These are phyloP conservation scores for Dryadomyces sulphureus DNA, from an alignment of 2,329 filamentous ascomycete species.

Conservation along the genomic window DNA sequence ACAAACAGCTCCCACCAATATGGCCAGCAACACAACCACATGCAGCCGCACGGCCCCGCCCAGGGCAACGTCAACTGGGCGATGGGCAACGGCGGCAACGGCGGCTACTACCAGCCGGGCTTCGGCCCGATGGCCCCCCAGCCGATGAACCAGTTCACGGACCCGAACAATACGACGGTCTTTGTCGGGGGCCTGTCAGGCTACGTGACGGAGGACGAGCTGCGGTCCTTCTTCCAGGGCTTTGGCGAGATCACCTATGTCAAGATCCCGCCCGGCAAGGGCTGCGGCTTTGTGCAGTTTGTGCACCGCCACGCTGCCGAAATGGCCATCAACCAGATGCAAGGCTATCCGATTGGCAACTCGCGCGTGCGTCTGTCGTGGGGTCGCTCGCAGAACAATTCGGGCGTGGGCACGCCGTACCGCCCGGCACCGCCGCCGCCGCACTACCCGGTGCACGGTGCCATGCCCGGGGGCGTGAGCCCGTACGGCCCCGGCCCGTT, in stretches of 20 bases:
- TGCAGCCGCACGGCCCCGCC: conserved; percentile 23
- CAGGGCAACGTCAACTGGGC: conserved; percentile 29
- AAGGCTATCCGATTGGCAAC: conserved; percentile 98
- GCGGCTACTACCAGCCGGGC: conserved; percentile 21
- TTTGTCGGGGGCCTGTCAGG: conserved; percentile 95
- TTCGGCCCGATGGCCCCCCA: conserved; percentile 18
- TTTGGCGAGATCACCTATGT: conserved; percentile 99
- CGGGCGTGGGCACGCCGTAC: conserved; percentile 92
- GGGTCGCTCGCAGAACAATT: conserved; percentile 99
- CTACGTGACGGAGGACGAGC: conserved; percentile 97
- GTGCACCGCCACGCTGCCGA: conserved; percentile 97
- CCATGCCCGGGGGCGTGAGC: conserved; percentile 21
- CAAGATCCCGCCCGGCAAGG: conserved; percentile 98
- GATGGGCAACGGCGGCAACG: conserved; percentile 13
- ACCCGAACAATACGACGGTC: conserved; percentile 98
- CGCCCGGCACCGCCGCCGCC: conserved; percentile 66
- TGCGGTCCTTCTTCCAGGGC: conserved; percentile 99
- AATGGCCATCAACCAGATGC: conserved; percentile 99
- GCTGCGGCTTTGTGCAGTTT: conserved; percentile 97
- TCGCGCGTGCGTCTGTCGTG: conserved; percentile 94
- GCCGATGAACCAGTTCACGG: conserved; percentile 96
- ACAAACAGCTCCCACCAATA: conserved; percentile 23
- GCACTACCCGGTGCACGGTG: conserved; percentile 27
- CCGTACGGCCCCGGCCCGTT: conserved; percentile 32
- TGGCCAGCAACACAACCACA: conserved; percentile 22